phyloP scores from a whole-genome alignment of 1,284 basidiomycete genomes.

The Ganoderma lucidum region DNA sequence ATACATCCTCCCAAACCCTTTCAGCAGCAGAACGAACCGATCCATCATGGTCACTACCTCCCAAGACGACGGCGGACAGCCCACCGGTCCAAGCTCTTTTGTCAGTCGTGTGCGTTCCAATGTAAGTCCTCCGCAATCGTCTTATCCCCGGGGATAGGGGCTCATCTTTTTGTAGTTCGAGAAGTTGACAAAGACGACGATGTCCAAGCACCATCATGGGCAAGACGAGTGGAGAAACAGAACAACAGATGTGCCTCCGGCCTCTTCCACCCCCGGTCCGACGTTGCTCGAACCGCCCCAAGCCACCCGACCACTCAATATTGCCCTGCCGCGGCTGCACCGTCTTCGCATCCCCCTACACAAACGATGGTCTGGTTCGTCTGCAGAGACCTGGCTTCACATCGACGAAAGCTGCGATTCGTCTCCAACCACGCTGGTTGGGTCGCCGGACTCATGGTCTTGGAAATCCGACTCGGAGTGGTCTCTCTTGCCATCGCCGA shows the following conservation, averaged over 20 bases:
- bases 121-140: background rate
- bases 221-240: background rate
- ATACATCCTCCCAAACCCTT: background rate
- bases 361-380: background rate
- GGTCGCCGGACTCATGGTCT: constrained; percentile 6
- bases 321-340: background rate
- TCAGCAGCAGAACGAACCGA: background rate
- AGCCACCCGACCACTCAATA: no score
- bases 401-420: background rate
- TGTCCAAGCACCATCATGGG: background rate
- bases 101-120: background rate
- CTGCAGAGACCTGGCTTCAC: background rate
- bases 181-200: background rate
- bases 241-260: background rate
- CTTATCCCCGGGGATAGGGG: background rate
- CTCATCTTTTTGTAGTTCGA: background rate
- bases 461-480: background rate
- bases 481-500: background rate
- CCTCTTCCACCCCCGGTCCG: no score
- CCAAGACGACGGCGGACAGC: background rate
- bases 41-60: background rate
- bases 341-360: background rate
- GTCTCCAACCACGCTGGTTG: constrained; percentile 1
- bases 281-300: background rate
- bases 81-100: background rate